Evolutionary conservation across 2,329 filamentous ascomycete species (phyloP).

Genomic region (Claviceps sp.): DNA sequence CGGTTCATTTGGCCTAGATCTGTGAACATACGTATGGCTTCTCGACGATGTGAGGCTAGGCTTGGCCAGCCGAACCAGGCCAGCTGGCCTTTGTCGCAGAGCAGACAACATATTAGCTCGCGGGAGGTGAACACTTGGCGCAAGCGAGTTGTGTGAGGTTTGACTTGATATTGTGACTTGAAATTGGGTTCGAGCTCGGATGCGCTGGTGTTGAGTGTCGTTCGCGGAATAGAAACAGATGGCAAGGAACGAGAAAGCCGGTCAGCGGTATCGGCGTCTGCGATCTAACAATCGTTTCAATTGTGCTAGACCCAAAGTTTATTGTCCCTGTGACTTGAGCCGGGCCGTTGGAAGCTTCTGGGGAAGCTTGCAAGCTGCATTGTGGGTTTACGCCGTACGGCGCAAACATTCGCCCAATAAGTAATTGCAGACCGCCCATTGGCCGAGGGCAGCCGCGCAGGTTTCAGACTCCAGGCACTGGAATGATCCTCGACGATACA

Average conservation of each 20-base stretch:
- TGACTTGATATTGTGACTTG: neutral
- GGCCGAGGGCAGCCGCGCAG: neutral
- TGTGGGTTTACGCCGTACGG: neutral
- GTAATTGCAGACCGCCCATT: slow-evolving; percentile 8
- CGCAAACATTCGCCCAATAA: neutral
- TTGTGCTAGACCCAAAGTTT: slow-evolving; percentile 24
- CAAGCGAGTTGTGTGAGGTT: neutral
- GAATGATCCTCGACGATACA: too few species aligned
- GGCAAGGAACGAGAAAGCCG: slow-evolving; percentile 7
- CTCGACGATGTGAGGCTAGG: slow-evolving; percentile 6
- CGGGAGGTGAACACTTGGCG: neutral
- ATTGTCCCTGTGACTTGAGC: slow-evolving; percentile 18
- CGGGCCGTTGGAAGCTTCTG: neutral
- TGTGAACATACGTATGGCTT: slow-evolving; percentile 8
- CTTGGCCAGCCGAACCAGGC: slow-evolving; percentile 7
- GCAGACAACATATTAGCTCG: slow-evolving; percentile 10
- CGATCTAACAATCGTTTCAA: slow-evolving; percentile 13
- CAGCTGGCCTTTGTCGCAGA: slow-evolving; percentile 8
- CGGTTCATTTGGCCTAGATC: neutral
- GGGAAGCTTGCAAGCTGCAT: neutral
- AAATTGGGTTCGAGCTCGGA: neutral
- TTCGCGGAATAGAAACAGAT: neutral
- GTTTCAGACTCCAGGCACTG: too few species aligned
- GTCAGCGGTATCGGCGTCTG: slow-evolving; percentile 17
- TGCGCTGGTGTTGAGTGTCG: neutral